Evolutionary conservation across 2,329 filamentous ascomycete genomes (phyloP), one percentile per base, ranked within the genome.

Genomic region (Botrytis galanthina): DNA sequence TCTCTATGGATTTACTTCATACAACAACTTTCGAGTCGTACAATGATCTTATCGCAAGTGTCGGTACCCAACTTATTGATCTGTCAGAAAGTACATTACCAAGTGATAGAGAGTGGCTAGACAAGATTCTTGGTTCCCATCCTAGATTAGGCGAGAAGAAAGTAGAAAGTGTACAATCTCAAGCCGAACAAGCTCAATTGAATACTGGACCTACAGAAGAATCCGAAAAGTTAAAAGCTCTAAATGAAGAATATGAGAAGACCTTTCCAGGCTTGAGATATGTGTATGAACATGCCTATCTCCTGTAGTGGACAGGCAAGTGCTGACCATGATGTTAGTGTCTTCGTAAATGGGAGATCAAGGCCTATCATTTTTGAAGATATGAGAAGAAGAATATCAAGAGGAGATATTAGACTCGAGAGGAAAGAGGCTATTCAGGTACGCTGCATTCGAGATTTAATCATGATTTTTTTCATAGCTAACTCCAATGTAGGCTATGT

Each of bases 271-370:
- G 95, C 0, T 81, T 98, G 80, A 87, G 92, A 82, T 98, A 97
- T 84, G 93, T 97, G 80, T 88, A 83, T 61, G 77, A 44, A 71
- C 22, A 35, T 39, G 46, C 32, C 46, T 42, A 10, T 57, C 39
- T 32, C 18, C 37, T 57, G 18, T 8, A 37, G 12, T 26, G 37
- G 14, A 64, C 29, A n/a, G n/a, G 66, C 26, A 44, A 59, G 54
- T 73, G 73, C 76, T 79, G 68, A 80, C 73, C 18, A 46, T 62
- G 16, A n/a, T 32, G 62, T 37, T 75, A 90, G 88, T 61, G 93
- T 95, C 29, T 98, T 97, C 81, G 95, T 98, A 73, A 95, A 97
- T 81, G 94, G 93, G 0, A 87, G 95, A 64, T 87, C 88, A 59
- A 86, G 94, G 73, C 86, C 88, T 2, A 88, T 89, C 75, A 91